phyloP scores from a whole-genome alignment of 768 basidiomycete species.

The Phanerochaete carnosa region DNA sequence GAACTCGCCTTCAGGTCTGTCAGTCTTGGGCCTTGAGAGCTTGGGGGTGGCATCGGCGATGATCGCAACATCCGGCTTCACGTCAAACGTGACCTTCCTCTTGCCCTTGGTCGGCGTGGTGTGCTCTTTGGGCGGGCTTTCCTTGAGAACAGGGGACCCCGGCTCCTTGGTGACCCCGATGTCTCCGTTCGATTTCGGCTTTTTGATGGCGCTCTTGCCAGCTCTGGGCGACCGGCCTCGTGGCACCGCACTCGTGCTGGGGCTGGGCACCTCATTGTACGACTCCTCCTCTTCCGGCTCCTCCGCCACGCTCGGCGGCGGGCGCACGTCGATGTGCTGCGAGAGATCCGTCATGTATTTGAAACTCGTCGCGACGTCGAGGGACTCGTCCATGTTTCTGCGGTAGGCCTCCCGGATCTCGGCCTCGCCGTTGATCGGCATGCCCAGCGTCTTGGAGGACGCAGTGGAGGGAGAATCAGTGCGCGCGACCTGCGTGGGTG shows the following conservation, averaged over 20 bases:
- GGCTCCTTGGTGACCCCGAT: slow-evolving; percentile 5
- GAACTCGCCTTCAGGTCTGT: slow-evolving; percentile 38
- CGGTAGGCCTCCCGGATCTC: slow-evolving; percentile 35
- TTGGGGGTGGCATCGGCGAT: slow-evolving; percentile 37
- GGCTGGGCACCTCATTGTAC: slow-evolving; percentile 9
- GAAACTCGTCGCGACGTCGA: slow-evolving; percentile 46
- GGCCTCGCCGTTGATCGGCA: slow-evolving; percentile 16
- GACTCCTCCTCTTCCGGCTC: not conserved
- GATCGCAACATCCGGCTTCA: slow-evolving; percentile 53
- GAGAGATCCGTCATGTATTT: slow-evolving; percentile 44
- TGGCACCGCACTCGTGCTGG: slow-evolving; percentile 1
- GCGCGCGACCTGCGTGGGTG: slow-evolving; percentile 11
- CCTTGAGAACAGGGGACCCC: slow-evolving; percentile 3
- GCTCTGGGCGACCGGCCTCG: slow-evolving; percentile 12
- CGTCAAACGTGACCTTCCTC: slow-evolving; percentile 72
- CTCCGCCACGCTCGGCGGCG: slow-evolving; percentile 8
- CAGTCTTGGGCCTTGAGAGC: slow-evolving; percentile 21
- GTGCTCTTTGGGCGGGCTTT: slow-evolving; percentile 9
- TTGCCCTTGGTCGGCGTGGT: slow-evolving; percentile 41
- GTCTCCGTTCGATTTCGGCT: slow-evolving; percentile 12
- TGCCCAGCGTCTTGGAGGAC: slow-evolving; percentile 19
- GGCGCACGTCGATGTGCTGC: slow-evolving; percentile 31
- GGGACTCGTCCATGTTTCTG: slow-evolving; percentile 44
- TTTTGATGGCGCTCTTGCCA: slow-evolving; percentile 24
- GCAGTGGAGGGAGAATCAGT: slow-evolving; percentile 22